Conservation (phyloP, 352 stramenopile genomes). For the Pilasporangium apinafurcum region DNA sequence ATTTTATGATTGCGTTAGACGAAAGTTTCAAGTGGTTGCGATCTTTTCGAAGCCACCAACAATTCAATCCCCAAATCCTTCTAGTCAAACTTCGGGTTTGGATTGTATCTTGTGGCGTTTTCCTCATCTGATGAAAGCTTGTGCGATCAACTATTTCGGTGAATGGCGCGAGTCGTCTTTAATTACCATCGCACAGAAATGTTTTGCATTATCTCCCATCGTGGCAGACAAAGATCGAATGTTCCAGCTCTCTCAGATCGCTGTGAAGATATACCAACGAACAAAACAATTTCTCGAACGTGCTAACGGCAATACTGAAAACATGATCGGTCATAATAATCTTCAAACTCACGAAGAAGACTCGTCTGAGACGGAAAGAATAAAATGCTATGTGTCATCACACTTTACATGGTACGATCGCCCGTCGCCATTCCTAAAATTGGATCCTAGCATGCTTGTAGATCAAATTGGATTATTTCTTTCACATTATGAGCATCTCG, state of each 20-base stretch:
- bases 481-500: conserved; percentile 16
- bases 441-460: conserved; percentile 45
- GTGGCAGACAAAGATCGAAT: conserved; percentile 20
- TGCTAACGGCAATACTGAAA: neutral
- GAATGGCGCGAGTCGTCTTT: conserved; percentile 42
- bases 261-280: conserved; percentile 30
- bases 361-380: too few species aligned
- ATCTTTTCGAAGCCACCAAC: conserved; percentile 15
- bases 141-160: conserved; percentile 27
- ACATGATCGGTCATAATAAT: neutral
- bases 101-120: conserved; percentile 27
- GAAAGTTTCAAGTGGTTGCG: conserved; percentile 50
- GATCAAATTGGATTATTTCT: conserved; percentile 48
- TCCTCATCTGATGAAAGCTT: conserved; percentile 33
- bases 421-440: conserved; percentile 7
- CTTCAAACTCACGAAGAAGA: too few species aligned
- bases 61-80: neutral
- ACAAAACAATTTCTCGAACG: conserved; percentile 12
- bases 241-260: conserved; percentile 26
- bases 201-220: conserved; percentile 4
- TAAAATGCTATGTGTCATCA: too few species aligned
- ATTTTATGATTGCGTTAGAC: conserved; percentile 33
- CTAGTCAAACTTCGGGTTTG: neutral
- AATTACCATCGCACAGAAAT: conserved; percentile 37
- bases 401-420: conserved; percentile 1